Evolutionary conservation across 1,284 basidiomycete genomes (phyloP).

Genomic region (Somion occarium): DNA sequence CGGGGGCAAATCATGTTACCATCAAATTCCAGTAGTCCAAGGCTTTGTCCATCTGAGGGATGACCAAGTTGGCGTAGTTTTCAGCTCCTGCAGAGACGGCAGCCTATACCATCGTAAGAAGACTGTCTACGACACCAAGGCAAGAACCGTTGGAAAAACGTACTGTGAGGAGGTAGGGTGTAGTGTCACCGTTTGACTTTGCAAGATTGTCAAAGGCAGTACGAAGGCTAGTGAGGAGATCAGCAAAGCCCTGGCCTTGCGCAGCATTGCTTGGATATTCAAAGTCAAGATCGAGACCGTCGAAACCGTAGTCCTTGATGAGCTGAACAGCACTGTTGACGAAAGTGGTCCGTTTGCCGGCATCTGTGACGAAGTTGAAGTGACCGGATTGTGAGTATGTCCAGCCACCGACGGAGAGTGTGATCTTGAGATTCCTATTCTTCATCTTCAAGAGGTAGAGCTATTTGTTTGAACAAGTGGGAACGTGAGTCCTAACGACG

Average conservation of each 20-base stretch:
- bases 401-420: constrained; percentile 76
- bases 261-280: constrained; percentile 52
- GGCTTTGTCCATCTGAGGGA: constrained; percentile 71
- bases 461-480: constrained; percentile 19
- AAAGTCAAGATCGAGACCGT: constrained; percentile 78
- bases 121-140: background rate
- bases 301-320: constrained; percentile 85
- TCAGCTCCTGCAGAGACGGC: constrained; percentile 60
- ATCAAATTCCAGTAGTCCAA: constrained; percentile 91
- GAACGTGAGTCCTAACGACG: background rate
- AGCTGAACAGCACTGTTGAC: constrained; percentile 67
- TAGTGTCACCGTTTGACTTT: constrained; percentile 50
- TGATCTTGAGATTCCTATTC: constrained; percentile 73
- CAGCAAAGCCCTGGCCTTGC: constrained; percentile 55
- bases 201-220: constrained; percentile 49
- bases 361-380: constrained; percentile 56
- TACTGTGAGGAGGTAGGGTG: constrained; percentile 55
- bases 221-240: constrained; percentile 53
- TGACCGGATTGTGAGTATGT: constrained; percentile 67
- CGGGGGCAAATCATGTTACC: constrained; percentile 38
- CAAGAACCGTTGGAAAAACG: constrained; percentile 10
- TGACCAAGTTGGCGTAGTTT: constrained; percentile 62
- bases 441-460: constrained; percentile 66
- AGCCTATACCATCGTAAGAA: constrained; percentile 15
- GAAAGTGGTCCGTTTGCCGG: constrained; percentile 61